A percentile compares a stretch with the other conserved stretches of the same genome.
These are phyloP conservation scores for Boletus barrowsii DNA, from an alignment of 768 basidiomycete genomes.

Conservation along the genomic window DNA sequence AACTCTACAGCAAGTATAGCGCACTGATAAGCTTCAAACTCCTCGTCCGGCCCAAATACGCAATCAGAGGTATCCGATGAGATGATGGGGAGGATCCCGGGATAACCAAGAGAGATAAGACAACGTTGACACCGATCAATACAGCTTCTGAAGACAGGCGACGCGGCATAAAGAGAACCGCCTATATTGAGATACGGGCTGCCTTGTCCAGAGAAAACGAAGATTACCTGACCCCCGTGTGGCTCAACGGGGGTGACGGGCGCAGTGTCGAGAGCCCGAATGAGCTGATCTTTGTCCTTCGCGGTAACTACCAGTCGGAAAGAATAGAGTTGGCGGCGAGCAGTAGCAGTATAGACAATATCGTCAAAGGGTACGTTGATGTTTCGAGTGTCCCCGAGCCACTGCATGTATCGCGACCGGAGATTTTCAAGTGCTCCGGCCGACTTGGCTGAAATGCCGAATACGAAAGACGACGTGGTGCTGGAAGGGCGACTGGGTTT, in stretches of 20 bases:
- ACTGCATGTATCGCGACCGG: slow-evolving; percentile 44
- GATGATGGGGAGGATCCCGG: slow-evolving; percentile 48
- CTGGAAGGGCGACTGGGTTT: background rate
- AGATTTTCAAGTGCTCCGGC: slow-evolving; percentile 43
- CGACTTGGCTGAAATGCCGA: slow-evolving; percentile 65
- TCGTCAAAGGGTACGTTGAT: slow-evolving; percentile 38
- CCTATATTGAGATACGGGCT: slow-evolving; percentile 69
- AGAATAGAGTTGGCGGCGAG: slow-evolving; percentile 55
- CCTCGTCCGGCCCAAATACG: slow-evolving; percentile 29
- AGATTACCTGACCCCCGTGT: slow-evolving; percentile 39
- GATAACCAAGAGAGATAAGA: slow-evolving; percentile 48
- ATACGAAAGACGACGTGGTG: slow-evolving; percentile 34
- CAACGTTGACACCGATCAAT: slow-evolving; percentile 59
- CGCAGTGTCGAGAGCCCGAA: slow-evolving; percentile 40
- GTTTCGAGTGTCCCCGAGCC: slow-evolving; percentile 38
- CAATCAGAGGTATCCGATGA: slow-evolving; percentile 21
- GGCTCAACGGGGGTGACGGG: slow-evolving; percentile 31
- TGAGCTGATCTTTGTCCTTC: slow-evolving; percentile 41
- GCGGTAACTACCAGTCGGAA: slow-evolving; percentile 53
- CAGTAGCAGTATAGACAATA: slow-evolving; percentile 65
- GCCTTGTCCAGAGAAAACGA: slow-evolving; percentile 77
- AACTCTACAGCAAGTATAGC: slow-evolving; percentile 64
- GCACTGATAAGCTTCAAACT: slow-evolving; percentile 47
- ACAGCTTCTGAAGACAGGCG: slow-evolving; percentile 43
- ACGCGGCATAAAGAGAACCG: slow-evolving; percentile 47